These are phyloP conservation scores for Phanerochaete sordida DNA, from an alignment of 768 basidiomycete genomes.

Conservation along the genomic window DNA sequence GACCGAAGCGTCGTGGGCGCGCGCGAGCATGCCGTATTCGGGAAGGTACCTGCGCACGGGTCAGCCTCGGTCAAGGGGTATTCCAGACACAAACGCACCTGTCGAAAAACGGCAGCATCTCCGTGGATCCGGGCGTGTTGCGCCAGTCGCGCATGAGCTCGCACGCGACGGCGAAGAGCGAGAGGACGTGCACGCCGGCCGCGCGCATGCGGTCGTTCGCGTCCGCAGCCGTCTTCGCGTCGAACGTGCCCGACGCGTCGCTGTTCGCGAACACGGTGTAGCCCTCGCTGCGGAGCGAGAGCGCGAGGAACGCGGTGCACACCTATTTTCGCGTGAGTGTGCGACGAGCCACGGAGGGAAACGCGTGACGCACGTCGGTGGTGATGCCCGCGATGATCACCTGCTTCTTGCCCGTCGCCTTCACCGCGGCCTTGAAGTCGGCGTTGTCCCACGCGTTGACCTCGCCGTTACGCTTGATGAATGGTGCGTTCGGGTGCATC, in stretches of 20 bases:
- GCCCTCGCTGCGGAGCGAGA: conserved; percentile 42
- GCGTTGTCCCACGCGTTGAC: conserved; percentile 51
- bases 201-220: conserved; percentile 48
- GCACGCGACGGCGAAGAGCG: conserved; percentile 40
- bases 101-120: conserved; percentile 43
- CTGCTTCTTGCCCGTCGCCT: conserved; percentile 47
- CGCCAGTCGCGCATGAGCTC: conserved; percentile 54
- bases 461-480: conserved; percentile 45
- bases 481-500: conserved; percentile 42
- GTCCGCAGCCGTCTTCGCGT: conserved; percentile 35
- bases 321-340: too few relatives aligned
- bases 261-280: conserved; percentile 46
- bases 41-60: conserved; percentile 12
- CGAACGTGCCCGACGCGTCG: conserved; percentile 43
- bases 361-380: conserved; percentile 37
- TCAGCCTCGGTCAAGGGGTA: too few relatives aligned
- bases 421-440: conserved; percentile 43
- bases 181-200: conserved; percentile 44
- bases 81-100: conserved; percentile 31
- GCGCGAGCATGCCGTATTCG: conserved; percentile 15
- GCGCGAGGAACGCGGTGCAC: conserved; percentile 46
- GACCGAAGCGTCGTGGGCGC: conserved; percentile 16
- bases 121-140: conserved; percentile 36
- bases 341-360: too few relatives aligned
- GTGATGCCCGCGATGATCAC: conserved; percentile 47